These are phyloP conservation scores for Cryomyces minteri DNA, from an alignment of 495 filamentous ascomycete genomes.

Conservation along the genomic window DNA sequence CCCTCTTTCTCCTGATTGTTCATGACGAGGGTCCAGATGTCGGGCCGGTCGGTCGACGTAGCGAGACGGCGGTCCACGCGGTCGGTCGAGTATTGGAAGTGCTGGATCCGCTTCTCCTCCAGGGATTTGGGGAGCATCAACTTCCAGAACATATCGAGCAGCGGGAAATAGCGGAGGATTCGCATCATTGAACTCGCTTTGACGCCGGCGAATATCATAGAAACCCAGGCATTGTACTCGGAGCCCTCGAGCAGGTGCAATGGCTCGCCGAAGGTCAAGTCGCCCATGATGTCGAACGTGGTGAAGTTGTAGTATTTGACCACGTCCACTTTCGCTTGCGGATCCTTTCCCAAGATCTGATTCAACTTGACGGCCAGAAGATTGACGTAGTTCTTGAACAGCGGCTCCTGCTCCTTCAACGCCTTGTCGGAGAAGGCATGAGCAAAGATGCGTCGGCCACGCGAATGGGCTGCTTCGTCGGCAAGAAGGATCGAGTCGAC, in stretches of 20 bases:
- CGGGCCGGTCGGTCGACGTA: background rate
- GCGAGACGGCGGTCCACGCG: conserved; percentile 7
- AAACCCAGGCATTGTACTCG: conserved; percentile 1
- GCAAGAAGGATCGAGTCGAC: conserved; percentile 2
- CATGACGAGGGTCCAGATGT: conserved; percentile 6
- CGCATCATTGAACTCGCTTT: background rate
- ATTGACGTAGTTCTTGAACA: conserved; percentile 10
- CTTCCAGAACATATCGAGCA: conserved; percentile 1
- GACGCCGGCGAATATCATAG: background rate
- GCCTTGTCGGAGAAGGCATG: conserved; percentile 12
- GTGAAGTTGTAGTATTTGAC: conserved; percentile 4
- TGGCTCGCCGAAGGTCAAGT: conserved; percentile 5
- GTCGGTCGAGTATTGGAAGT: conserved; percentile 2
- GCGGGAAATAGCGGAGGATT: conserved; percentile 1
- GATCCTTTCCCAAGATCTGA: background rate
- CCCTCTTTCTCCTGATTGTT: background rate
- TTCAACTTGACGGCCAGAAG: background rate
- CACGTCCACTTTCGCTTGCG: conserved; percentile 8
- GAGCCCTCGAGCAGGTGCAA: conserved; percentile 2
- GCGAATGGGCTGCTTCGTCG: conserved; percentile 7
- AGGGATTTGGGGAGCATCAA: conserved; percentile 2
- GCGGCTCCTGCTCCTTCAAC: conserved; percentile 10
- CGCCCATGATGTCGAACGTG: conserved; percentile 7
- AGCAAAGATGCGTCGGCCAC: conserved; percentile 7
- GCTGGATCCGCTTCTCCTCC: conserved; percentile 1